Evolutionary conservation across 768 basidiomycete species (phyloP).

Genomic region (Lentinula guzmanii): DNA sequence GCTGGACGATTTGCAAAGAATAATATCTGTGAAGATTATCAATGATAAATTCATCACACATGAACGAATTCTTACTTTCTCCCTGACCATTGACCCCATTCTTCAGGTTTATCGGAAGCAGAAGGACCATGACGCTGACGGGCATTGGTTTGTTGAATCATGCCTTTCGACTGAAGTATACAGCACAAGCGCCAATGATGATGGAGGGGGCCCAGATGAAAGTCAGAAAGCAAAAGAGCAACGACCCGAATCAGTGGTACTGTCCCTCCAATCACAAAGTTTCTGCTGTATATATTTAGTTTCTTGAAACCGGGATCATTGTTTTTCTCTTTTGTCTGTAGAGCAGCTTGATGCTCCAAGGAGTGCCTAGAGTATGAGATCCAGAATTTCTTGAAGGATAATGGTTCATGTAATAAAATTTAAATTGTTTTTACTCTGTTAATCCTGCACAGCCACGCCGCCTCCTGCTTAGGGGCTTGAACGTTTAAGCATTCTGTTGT

Average conservation of each 20-base stretch:
- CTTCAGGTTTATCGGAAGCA: constrained; percentile 39
- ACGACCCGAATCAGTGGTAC: constrained; percentile 3
- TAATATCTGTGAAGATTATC: constrained; percentile 51
- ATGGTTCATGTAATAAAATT: not conserved
- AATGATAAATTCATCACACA: constrained; percentile 4
- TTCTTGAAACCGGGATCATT: not conserved
- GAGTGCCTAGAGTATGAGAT: not conserved
- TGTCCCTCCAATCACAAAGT: constrained; percentile 1
- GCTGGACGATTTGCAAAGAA: constrained; percentile 78
- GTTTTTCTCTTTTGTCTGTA: not conserved
- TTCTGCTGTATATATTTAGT: not conserved
- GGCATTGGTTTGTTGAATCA: constrained; percentile 64
- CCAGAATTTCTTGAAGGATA: not conserved
- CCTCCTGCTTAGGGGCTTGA: too few relatives aligned
- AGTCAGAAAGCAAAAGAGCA: not conserved
- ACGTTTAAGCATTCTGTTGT: too few relatives aligned
- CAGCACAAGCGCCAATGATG: not conserved
- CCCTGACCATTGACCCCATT: constrained; percentile 69
- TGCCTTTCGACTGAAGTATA: constrained; percentile 16
- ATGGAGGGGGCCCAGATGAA: not conserved
- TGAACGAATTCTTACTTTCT: constrained; percentile 42
- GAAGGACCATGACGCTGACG: constrained; percentile 28
- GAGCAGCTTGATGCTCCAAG: not conserved
- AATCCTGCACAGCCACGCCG: too few relatives aligned
- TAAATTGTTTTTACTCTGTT: not conserved